phyloP scores from a whole-genome alignment of 352 stramenopile species.

The Pythium plurisporium region DNA sequence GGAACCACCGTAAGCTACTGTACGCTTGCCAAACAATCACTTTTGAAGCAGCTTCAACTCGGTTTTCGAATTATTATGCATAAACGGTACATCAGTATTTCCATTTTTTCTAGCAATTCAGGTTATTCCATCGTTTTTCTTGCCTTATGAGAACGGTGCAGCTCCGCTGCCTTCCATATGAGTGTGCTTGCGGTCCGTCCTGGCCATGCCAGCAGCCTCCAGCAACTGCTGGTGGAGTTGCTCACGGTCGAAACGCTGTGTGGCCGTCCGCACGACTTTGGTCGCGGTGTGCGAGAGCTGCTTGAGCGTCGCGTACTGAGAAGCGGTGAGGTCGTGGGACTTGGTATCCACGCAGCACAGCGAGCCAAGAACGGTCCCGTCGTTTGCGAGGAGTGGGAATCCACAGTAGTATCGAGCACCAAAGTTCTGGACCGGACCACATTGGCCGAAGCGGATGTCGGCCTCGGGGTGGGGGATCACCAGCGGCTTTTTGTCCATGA shows the following conservation, averaged over 20 bases:
- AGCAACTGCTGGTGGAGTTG: slow-evolving; percentile 3
- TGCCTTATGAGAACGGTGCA: background rate
- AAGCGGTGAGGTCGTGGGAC: slow-evolving; percentile 41
- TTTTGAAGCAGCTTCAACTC: too few relatives aligned
- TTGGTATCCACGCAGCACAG: slow-evolving; percentile 56
- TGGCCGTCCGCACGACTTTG: slow-evolving; percentile 11
- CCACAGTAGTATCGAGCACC: slow-evolving; percentile 66
- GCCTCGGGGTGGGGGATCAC: slow-evolving; percentile 50
- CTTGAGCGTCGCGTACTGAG: slow-evolving; percentile 53
- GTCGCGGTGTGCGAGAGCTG: slow-evolving; percentile 29
- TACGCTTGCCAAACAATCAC: too few relatives aligned
- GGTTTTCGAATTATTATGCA: too few relatives aligned
- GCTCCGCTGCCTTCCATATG: background rate
- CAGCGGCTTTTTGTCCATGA: slow-evolving; percentile 54
- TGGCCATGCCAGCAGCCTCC: background rate
- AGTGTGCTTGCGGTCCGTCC: background rate
- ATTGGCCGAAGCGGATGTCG: slow-evolving; percentile 55
- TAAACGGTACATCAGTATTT: too few relatives aligned
- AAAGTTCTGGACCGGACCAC: slow-evolving; percentile 12
- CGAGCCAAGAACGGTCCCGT: slow-evolving; percentile 49
- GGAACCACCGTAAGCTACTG: too few relatives aligned
- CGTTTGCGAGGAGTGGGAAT: slow-evolving; percentile 43
- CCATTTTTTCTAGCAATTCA: too few relatives aligned
- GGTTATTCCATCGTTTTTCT: too few relatives aligned
- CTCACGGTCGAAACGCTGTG: slow-evolving; percentile 1